A percentile compares a stretch with the other conserved stretches of the same genome.
phyloP scores from a whole-genome alignment of 805 yeast genomes.

The Zygosaccharomyces rouxii region DNA sequence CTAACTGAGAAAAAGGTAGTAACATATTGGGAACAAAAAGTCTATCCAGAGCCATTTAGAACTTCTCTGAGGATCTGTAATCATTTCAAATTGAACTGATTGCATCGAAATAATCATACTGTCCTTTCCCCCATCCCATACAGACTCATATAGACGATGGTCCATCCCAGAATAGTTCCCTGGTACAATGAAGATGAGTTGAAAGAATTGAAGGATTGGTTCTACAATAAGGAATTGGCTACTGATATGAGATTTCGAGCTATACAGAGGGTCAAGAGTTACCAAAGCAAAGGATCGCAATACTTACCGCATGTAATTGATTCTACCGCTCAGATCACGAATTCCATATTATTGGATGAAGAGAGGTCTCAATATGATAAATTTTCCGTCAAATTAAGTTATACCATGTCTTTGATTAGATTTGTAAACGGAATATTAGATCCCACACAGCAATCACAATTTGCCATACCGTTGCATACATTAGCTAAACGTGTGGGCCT shows the following conservation, averaged over 20 bases:
- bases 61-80: no score
- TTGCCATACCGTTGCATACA: constrained; percentile 71
- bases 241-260: constrained; percentile 40
- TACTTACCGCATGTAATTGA: constrained; percentile 69
- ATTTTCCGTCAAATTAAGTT: constrained; percentile 44
- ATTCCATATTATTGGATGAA: constrained; percentile 45
- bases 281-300: constrained; percentile 49
- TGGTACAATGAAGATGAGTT: constrained; percentile 44
- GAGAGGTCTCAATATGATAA: constrained; percentile 21
- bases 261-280: constrained; percentile 48
- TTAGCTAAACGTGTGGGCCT: constrained; percentile 65
- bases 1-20: neutral
- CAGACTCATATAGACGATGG: constrained; percentile 10
- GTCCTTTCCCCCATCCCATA: neutral
- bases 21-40: neutral
- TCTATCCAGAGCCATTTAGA: neutral
- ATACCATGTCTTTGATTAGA: constrained; percentile 70
- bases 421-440: constrained; percentile 91
- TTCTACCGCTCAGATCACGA: constrained; percentile 53
- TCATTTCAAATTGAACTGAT: no score
- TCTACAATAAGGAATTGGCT: constrained; percentile 41
- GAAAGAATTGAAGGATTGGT: constrained; percentile 44
- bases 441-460: constrained; percentile 73
- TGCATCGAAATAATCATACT: neutral
- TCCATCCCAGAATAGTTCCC: constrained; percentile 35